A percentile compares a stretch with the other conserved stretches of the same genome.
phyloP scores from a whole-genome alignment of 352 stramenopile species.

The Phytophthora megakarya region DNA sequence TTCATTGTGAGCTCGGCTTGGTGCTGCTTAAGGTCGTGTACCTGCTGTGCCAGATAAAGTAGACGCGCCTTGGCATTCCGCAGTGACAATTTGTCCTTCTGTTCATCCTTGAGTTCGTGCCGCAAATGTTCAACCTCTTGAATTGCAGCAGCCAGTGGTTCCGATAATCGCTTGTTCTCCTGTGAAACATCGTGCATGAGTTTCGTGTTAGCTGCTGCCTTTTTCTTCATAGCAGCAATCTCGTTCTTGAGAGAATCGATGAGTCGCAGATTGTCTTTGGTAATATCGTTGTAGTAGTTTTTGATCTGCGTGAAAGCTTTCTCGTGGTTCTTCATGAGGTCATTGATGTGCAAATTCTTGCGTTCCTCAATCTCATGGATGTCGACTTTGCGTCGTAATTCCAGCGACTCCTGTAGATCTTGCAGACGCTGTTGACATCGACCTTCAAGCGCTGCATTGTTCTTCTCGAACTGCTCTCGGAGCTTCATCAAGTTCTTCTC shows the following conservation, averaged over 20 bases:
- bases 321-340: slow-evolving; percentile 95
- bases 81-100: slow-evolving; percentile 92
- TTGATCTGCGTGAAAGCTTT: slow-evolving; percentile 95
- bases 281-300: slow-evolving; percentile 97
- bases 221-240: slow-evolving; percentile 94
- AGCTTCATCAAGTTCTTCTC: slow-evolving; percentile 94
- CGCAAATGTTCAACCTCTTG: slow-evolving; percentile 90
- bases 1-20: slow-evolving; percentile 72
- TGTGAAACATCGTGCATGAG: slow-evolving; percentile 93
- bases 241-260: slow-evolving; percentile 94
- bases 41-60: slow-evolving; percentile 73
- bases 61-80: slow-evolving; percentile 89
- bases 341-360: slow-evolving; percentile 96
- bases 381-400: slow-evolving; percentile 92
- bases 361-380: slow-evolving; percentile 94
- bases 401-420: slow-evolving; percentile 84
- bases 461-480: slow-evolving; percentile 90
- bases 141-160: slow-evolving; percentile 85
- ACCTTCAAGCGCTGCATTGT: slow-evolving; percentile 73
- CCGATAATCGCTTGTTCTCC: slow-evolving; percentile 92
- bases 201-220: slow-evolving; percentile 89
- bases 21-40: slow-evolving; percentile 61
- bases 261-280: slow-evolving; percentile 92
- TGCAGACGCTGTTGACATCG: slow-evolving; percentile 73
- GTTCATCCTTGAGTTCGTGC: slow-evolving; percentile 89